phyloP scores from a whole-genome alignment of 148 eudicot species.

The Talinum fruticosum region DNA sequence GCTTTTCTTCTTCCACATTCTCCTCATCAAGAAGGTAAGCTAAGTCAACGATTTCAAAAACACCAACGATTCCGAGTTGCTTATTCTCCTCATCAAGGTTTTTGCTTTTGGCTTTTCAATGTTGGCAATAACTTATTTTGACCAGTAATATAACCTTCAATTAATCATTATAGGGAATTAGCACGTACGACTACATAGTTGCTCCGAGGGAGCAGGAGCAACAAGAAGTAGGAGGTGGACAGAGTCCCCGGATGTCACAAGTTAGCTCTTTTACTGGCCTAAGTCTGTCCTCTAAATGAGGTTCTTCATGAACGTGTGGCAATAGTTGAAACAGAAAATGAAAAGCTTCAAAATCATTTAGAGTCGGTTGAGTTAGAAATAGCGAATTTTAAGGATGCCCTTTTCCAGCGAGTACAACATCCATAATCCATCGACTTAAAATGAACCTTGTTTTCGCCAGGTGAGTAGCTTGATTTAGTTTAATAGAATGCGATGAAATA shows the following conservation, averaged over 20 bases:
- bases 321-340: no score
- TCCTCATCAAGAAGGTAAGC: conserved; percentile 85
- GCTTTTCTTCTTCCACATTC: conserved; percentile 98
- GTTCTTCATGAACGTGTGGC: no score
- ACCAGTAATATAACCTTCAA: not conserved
- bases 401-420: no score
- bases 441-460: no score
- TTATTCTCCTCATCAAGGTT: not conserved
- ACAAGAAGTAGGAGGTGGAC: conserved; percentile 82
- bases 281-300: no score
- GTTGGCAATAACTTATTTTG: not conserved
- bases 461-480: no score
- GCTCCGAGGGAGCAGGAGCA: conserved; percentile 98
- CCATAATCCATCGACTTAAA: no score
- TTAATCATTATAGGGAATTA: conserved; percentile 60
- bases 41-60: conserved; percentile 1
- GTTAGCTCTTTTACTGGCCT: conserved; percentile 93
- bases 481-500: no score
- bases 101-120: not conserved
- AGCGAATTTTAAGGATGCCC: no score
- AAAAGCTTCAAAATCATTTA: no score
- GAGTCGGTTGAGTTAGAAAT: no score
- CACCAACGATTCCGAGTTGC: not conserved
- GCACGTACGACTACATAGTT: conserved; percentile 96
- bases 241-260: conserved; percentile 95